Percentiles rank a stretch among this genome's conserved stretches.
Conservation (phyloP, 2,329 filamentous ascomycete species). For the Colletotrichum navitas region DNA sequence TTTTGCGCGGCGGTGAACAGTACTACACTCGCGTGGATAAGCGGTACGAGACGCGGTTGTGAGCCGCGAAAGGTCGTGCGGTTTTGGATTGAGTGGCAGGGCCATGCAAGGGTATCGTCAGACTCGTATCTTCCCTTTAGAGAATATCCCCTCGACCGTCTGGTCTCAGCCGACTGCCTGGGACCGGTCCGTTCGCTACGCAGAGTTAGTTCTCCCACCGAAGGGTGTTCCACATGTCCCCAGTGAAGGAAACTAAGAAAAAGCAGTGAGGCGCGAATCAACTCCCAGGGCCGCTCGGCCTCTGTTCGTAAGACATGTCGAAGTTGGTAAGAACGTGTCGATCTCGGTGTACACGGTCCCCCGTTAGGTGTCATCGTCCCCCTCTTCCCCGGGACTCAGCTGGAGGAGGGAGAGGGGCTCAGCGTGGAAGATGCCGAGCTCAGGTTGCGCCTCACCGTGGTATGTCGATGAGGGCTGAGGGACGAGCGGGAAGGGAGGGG, state of each 20-base stretch:
- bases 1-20: constrained; percentile 12
- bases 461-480: background rate
- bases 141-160: background rate
- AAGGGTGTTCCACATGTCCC: background rate
- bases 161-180: constrained; percentile 7
- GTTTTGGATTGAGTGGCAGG: constrained; percentile 37
- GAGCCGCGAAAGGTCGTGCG: constrained; percentile 32
- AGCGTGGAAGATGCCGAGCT: background rate
- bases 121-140: constrained; percentile 32
- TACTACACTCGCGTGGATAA: constrained; percentile 29
- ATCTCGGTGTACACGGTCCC: constrained; percentile 1
- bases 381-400: background rate
- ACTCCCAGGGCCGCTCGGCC: background rate
- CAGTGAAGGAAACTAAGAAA: background rate
- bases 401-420: background rate
- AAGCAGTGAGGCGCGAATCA: constrained; percentile 1
- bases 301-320: constrained; percentile 4
- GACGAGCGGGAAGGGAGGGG: background rate
- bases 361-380: background rate
- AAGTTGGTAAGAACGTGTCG: constrained; percentile 2
- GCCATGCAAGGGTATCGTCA: constrained; percentile 35
- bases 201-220: constrained; percentile 1
- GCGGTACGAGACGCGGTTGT: constrained; percentile 17
- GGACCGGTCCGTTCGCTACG: constrained; percentile 17
- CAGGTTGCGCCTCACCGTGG: constrained; percentile 20